Conservation (phyloP, 331 rosid species). For the Malus hybrid region DNA sequence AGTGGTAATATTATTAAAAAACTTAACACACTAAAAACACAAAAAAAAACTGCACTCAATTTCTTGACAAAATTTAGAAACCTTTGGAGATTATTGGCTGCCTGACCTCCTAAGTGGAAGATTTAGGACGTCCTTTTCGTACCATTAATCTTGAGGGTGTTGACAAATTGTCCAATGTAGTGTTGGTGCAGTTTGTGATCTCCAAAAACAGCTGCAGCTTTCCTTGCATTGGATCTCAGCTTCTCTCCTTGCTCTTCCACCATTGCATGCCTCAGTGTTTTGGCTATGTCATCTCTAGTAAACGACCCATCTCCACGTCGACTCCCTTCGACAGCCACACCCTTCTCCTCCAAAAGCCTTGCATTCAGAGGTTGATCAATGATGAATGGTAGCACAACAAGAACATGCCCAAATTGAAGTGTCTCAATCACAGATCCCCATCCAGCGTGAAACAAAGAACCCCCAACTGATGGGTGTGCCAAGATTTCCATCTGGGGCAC, state of each 20-base stretch:
- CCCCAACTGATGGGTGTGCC: constrained; percentile 30
- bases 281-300: constrained; percentile 25
- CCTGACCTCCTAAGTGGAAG: too few relatives aligned
- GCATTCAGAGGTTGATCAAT: constrained; percentile 33
- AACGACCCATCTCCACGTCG: constrained; percentile 25
- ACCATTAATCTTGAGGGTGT: neutral
- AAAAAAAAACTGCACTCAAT: too few relatives aligned
- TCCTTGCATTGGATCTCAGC: constrained; percentile 13
- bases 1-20: too few relatives aligned
- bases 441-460: constrained; percentile 28
- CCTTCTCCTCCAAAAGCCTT: constrained; percentile 34
- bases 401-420: constrained; percentile 28
- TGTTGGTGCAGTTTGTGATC: constrained; percentile 23
- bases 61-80: too few relatives aligned
- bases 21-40: too few relatives aligned
- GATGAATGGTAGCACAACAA: constrained; percentile 23
- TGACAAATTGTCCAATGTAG: constrained; percentile 12
- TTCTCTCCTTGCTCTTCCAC: constrained; percentile 30
- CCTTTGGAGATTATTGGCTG: too few relatives aligned
- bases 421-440: constrained; percentile 38
- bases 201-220: constrained; percentile 29
- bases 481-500: constrained; percentile 31
- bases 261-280: constrained; percentile 22
- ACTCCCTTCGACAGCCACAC: constrained; percentile 25
- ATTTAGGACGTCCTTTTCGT: too few relatives aligned